Evolutionary conservation across 495 filamentous ascomycete genomes (phyloP), one percentile per base, ranked within the genome.

Genomic region (Penicillium coprophilum): DNA sequence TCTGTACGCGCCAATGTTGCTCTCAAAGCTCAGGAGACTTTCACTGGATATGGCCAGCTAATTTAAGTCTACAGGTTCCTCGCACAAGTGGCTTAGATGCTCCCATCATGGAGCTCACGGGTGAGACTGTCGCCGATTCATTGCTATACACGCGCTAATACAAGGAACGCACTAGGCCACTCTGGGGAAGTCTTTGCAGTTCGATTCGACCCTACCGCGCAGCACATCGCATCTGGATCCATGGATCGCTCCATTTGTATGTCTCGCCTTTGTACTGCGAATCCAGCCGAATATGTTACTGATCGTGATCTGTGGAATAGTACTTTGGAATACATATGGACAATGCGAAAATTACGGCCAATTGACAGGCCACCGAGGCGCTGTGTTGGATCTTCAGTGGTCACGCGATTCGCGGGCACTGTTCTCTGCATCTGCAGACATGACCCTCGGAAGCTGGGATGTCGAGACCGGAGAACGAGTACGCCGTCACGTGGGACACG

Each of bases 381-480:
- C 93, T 13, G 73, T 98, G 24, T 80, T 97, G 19, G 95, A 97
- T 71, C 79, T 99, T 23, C 89, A 94, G 67, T 99, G 95, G 95
- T 95, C 94, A 6, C 88, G 94, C 69, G 92, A 97, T 72, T 94
- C 91, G 30, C 83, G 85, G 64, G 86, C 91, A 47, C 71, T 99
- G 57, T 97, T 94, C 67, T 96, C 95, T 30, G 92, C 92, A 28
- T 96, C 92, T 38, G 91, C 93, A 55, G 93, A 97, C 67, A 89
- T 83, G 79, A 90, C 88, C 56, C 77, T 99, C 36, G 92, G 92
- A 38, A 96, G 90, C 69, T 99, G 94, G 94, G 92, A 99, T 67
- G 70, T 94, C 20, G 91, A 93, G 56, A 91, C 90, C 4, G 91
- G 92, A 1, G 76, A 82, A 44, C 85, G 94, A 65, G 94, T 97